Evolutionary conservation across 495 filamentous ascomycete species (phyloP).

Genomic region (Bacidia rubella): DNA sequence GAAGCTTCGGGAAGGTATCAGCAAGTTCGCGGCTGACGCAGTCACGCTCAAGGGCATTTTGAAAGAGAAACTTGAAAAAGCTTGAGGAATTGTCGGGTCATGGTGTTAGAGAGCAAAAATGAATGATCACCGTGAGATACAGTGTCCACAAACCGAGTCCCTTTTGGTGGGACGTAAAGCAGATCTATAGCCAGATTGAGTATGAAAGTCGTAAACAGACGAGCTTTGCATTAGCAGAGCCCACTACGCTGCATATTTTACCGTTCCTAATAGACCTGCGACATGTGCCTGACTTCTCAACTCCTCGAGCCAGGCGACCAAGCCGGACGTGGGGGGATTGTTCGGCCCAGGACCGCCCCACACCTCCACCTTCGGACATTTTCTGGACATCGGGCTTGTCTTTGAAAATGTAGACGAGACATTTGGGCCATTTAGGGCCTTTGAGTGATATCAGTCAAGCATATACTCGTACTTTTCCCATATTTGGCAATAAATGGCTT

Average conservation of each 20-base stretch:
- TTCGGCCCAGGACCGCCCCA: not conserved
- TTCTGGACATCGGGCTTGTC: not conserved
- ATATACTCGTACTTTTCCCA: not conserved
- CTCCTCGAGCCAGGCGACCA: too few relatives aligned
- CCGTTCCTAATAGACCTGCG: too few relatives aligned
- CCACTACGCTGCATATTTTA: too few relatives aligned
- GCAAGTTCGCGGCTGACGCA: slow-evolving; percentile 95
- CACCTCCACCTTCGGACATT: not conserved
- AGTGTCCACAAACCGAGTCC: too few relatives aligned
- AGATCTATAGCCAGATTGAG: too few relatives aligned
- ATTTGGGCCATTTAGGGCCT: not conserved
- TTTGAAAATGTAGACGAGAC: too few relatives aligned
- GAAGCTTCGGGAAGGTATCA: slow-evolving; percentile 98
- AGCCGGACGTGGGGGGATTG: too few relatives aligned
- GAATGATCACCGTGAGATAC: too few relatives aligned
- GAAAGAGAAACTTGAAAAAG: slow-evolving; percentile 59
- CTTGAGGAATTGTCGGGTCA: slow-evolving; percentile 1
- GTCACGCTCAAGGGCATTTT: slow-evolving; percentile 86
- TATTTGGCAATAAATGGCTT: slow-evolving; percentile 16
- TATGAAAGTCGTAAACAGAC: too few relatives aligned
- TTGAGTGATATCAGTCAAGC: not conserved
- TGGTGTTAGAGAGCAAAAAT: not conserved
- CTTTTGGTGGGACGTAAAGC: too few relatives aligned
- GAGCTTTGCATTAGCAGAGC: too few relatives aligned
- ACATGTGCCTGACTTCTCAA: too few relatives aligned